Percentiles rank a stretch among this genome's conserved stretches.
Evolutionary conservation across 345 rosid genomes (phyloP).

Genomic region (Eucalyptus regnans): DNA sequence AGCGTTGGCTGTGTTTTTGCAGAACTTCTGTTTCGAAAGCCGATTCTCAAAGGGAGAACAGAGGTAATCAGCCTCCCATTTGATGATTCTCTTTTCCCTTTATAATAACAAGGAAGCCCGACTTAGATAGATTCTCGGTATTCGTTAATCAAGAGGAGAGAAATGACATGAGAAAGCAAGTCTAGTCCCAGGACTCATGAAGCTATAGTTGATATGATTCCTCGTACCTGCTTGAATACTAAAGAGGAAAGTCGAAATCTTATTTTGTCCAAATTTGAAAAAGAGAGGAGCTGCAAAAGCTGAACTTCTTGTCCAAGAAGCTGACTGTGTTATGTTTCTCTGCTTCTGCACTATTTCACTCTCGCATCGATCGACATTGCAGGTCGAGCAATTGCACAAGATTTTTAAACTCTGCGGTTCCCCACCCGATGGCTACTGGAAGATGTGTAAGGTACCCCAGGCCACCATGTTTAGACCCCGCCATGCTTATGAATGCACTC

Average conservation of each 20-base stretch:
- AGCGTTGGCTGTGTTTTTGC: constrained; percentile 36
- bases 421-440: constrained; percentile 27
- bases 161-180: background rate
- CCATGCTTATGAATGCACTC: background rate
- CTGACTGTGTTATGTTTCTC: background rate
- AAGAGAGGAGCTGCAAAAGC: background rate
- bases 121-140: background rate
- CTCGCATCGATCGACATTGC: background rate
- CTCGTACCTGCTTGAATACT: background rate
- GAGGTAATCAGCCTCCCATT: constrained; percentile 7
- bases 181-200: background rate
- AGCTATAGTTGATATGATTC: background rate
- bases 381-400: constrained; percentile 44
- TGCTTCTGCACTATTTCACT: background rate
- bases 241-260: background rate
- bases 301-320: background rate
- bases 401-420: constrained; percentile 37
- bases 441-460: constrained; percentile 7
- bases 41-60: constrained; percentile 33
- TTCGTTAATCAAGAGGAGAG: background rate
- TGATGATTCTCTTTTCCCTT: background rate
- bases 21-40: constrained; percentile 22
- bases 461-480: constrained; percentile 14
- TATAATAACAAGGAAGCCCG: background rate
- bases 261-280: background rate